A percentile compares a stretch with the other conserved stretches of the same genome.
Evolutionary conservation across 2,329 filamentous ascomycete species (phyloP).

Genomic region (Botrytis galanthina): DNA sequence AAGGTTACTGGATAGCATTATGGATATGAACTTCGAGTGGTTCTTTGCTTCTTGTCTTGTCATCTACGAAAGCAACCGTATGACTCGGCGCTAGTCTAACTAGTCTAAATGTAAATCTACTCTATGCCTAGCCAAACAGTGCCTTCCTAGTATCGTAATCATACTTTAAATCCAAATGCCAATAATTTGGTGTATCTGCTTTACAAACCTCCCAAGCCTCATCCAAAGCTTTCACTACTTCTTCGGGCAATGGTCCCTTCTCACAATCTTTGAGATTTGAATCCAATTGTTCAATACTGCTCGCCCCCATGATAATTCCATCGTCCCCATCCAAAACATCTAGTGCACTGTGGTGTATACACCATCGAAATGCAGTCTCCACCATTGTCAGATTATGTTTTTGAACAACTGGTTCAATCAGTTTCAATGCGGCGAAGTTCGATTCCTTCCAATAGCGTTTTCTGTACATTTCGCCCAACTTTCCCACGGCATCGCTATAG

Average conservation of each 20-base stretch:
- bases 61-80: not conserved
- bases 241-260: slow-evolving; percentile 59
- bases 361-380: slow-evolving; percentile 61
- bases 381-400: slow-evolving; percentile 58
- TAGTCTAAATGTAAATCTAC: not conserved
- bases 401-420: slow-evolving; percentile 59
- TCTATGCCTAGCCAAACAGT: slow-evolving; percentile 25
- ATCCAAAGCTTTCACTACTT: slow-evolving; percentile 62
- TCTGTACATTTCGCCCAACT: slow-evolving; percentile 51
- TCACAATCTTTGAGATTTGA: slow-evolving; percentile 45
- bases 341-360: slow-evolving; percentile 56
- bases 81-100: not conserved
- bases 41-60: not conserved
- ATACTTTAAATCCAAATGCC: slow-evolving; percentile 38
- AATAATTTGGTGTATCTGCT: slow-evolving; percentile 41
- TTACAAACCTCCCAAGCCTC: slow-evolving; percentile 61
- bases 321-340: slow-evolving; percentile 49
- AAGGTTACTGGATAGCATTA: not conserved
- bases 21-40: not conserved
- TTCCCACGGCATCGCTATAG: slow-evolving; percentile 56
- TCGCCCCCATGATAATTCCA: slow-evolving; percentile 45
- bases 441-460: slow-evolving; percentile 61
- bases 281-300: slow-evolving; percentile 42
- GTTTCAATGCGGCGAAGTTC: slow-evolving; percentile 57
- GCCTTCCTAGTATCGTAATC: slow-evolving; percentile 34